Evolutionary conservation across 1,284 basidiomycete species (phyloP), one percentile per base, ranked within the genome.

Genomic region (Ceratobasidium sp.): DNA sequence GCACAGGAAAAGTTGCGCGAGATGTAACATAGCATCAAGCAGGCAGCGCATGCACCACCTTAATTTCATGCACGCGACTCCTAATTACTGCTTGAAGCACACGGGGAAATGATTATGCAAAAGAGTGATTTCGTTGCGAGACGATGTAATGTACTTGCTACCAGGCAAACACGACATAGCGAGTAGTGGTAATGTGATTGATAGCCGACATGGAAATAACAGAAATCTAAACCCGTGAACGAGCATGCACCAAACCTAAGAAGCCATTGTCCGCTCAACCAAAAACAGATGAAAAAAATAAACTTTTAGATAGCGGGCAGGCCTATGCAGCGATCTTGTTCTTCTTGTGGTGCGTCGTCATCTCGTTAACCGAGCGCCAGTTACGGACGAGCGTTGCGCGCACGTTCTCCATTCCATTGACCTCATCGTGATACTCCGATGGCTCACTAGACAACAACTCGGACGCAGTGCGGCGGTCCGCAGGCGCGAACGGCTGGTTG

Each of bases 401-500:
- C 7, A 71, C 54, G 27, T 19, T 71, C 27, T 71, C 54, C 39
- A 71, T 48, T 14, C 66, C 66, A 19, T 11, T 22, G 22, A 29
- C n/a, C 22, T 77, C 75, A 34, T 76, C 76, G 5, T 69, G 59
- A 41, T 84, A 82, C 5, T 77, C 74, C 19, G 81, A 79, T 48
- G 81, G 78, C 43, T 78, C 29, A 13, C 34, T 31, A 11, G 43
- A 27, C 6, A 71, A 22, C 72, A 91, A 85, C 72, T 88, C 86
- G 63, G 85, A 80, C 0, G 89, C 89, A 51, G 81, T 86, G 61
- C 89, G 86, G 31, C 84, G 83, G 79, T 91, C 90, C 14, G 83
- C 83, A 2, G 89, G 89, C n/a, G 88, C 87, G 81, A 91, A 89
- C 0, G 89, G 89, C 81, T 88, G 86, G 79, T 91, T 92, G 82